phyloP scores from a whole-genome alignment of 2,329 filamentous ascomycete genomes.

The Trichoderma sp. region DNA sequence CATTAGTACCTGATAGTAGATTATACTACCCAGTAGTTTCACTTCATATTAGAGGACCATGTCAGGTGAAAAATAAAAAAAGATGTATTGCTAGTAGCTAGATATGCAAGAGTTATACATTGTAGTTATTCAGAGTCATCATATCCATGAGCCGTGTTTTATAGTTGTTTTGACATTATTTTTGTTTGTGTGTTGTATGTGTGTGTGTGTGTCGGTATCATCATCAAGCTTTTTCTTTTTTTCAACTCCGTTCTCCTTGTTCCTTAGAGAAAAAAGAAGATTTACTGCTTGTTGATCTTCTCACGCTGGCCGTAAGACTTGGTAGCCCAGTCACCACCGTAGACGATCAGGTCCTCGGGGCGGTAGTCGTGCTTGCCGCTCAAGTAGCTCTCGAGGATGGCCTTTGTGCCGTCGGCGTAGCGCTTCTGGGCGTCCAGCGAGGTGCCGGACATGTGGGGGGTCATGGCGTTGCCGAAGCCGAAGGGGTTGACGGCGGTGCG shows the following conservation, averaged over 20 bases:
- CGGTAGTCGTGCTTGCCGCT: conserved; percentile 84
- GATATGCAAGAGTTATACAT: conserved; percentile 2
- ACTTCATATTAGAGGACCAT: background rate
- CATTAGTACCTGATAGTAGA: no score
- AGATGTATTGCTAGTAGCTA: conserved; percentile 15
- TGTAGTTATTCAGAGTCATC: conserved; percentile 3
- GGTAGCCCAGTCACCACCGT: conserved; percentile 89
- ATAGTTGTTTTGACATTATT: background rate
- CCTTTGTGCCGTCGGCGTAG: conserved; percentile 85
- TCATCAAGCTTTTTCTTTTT: background rate
- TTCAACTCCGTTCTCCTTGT: background rate
- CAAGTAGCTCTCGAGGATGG: conserved; percentile 90
- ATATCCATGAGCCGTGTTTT: conserved; percentile 18
- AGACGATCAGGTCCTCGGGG: conserved; percentile 86
- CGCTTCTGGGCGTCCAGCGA: conserved; percentile 97
- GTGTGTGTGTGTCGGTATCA: background rate
- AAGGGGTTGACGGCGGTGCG: conserved; percentile 92
- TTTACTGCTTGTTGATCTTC: conserved; percentile 36
- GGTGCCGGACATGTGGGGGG: conserved; percentile 97
- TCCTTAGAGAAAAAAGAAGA: background rate
- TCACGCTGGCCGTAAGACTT: conserved; percentile 83
- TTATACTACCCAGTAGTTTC: background rate
- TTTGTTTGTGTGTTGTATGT: background rate
- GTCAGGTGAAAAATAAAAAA: background rate
- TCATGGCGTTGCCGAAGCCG: conserved; percentile 97